Conservation (phyloP, 768 basidiomycete genomes). For the Aureoboletus auriporus region DNA sequence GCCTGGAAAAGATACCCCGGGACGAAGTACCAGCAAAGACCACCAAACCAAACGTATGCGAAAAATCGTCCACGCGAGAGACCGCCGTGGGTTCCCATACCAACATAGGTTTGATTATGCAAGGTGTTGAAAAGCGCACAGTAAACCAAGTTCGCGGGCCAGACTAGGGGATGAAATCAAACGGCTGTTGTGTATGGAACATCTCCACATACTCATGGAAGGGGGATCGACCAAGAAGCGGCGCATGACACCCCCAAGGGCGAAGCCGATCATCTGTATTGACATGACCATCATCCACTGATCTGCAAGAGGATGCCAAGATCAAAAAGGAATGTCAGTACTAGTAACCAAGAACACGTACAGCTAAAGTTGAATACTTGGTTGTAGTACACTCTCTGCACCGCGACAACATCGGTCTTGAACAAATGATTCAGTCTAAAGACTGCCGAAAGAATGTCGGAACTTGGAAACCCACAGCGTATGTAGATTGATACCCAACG, state of each 20-base stretch:
- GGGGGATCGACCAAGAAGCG: conserved; percentile 63
- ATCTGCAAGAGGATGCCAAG: conserved; percentile 27
- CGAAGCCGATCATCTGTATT: conserved; percentile 67
- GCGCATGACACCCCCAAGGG: conserved; percentile 55
- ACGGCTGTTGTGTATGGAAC: neutral
- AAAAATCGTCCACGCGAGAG: conserved; percentile 54
- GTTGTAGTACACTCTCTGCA: conserved; percentile 66
- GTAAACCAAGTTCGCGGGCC: conserved; percentile 67
- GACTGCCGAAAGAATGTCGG: neutral
- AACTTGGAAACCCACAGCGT: conserved; percentile 12
- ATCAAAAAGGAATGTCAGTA: neutral
- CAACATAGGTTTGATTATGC: conserved; percentile 52
- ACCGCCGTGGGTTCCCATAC: conserved; percentile 42
- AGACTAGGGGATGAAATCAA: conserved; percentile 45
- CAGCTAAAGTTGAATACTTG: conserved; percentile 52
- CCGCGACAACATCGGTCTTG: conserved; percentile 66
- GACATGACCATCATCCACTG: conserved; percentile 66
- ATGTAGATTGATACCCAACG: conserved; percentile 31
- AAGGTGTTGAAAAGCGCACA: conserved; percentile 76
- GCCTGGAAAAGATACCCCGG: conserved; percentile 74
- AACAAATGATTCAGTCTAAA: neutral
- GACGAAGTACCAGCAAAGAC: conserved; percentile 50
- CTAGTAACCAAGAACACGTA: conserved; percentile 15
- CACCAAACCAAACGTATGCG: conserved; percentile 39
- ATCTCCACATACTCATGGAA: conserved; percentile 50